phyloP scores from a whole-genome alignment of 768 basidiomycete species.

The Tephrocybe sp. region DNA sequence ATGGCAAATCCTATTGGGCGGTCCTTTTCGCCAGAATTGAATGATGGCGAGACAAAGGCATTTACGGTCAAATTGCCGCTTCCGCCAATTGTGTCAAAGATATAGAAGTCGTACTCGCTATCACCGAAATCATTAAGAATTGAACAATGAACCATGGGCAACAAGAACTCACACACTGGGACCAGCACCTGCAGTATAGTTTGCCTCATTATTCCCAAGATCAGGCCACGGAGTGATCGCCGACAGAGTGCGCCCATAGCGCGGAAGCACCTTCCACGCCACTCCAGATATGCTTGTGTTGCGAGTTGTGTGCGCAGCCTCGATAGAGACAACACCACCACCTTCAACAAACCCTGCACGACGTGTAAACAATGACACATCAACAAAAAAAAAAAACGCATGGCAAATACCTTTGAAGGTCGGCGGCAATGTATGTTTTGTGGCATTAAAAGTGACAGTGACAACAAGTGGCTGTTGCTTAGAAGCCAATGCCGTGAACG shows the following conservation, averaged over 20 bases:
- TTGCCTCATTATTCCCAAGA: constrained; percentile 46
- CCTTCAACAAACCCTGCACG: constrained; percentile 61
- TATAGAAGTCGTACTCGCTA: constrained; percentile 68
- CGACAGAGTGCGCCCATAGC: constrained; percentile 61
- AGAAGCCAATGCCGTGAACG: constrained; percentile 44
- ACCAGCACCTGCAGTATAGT: constrained; percentile 61
- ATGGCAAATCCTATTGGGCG: constrained; percentile 53
- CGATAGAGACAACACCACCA: constrained; percentile 62
- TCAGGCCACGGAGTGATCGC: constrained; percentile 62
- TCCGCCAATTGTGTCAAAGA: constrained; percentile 47
- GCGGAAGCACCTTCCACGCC: constrained; percentile 59
- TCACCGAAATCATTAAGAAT: background rate
- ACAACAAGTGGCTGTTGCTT: constrained; percentile 37
- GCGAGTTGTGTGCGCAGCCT: constrained; percentile 58
- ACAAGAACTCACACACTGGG: constrained; percentile 49
- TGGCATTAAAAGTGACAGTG: constrained; percentile 32
- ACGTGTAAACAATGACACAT: background rate
- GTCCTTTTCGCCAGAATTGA: constrained; percentile 50
- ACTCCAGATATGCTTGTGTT: constrained; percentile 50
- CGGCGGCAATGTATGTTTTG: constrained; percentile 35
- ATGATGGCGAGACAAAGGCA: constrained; percentile 49
- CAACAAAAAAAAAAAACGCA: background rate
- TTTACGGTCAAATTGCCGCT: constrained; percentile 48
- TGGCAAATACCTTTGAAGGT: constrained; percentile 47
- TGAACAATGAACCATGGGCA: background rate